Base-by-base conservation (phyloP, 495 filamentous ascomycete genomes). In the Hypoxylon cercidicola region DNA sequence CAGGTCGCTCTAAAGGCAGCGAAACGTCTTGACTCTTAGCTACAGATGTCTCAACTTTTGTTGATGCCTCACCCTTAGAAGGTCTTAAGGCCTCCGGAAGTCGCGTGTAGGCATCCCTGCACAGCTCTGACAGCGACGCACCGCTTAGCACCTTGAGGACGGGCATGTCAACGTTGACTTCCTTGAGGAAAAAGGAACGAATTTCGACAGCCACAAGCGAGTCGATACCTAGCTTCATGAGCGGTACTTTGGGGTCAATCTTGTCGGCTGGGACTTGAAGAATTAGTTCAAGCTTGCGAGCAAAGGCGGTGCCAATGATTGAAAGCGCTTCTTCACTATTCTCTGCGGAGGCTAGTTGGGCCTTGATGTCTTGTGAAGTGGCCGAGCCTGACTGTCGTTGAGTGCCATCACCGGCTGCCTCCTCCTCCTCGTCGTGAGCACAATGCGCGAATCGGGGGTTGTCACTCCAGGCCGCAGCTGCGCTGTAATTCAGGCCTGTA, bases 131-230 rank as follows among this genome's bases (percentile, higher is more conserved):
- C 19, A 80, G 69, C 21, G 74, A 74, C 3, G 52, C 51, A 4
- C 73, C 77, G 2, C 74, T 63, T 0, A 84, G 30, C 18, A 84
- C 73, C 69, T 84, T 81, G 54, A 84, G 72, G 0, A 83, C 79
- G 0, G 80, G 76, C 2, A 84, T 53, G 50, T 84, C 77, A 3
- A 68, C 70, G 0, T 60, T 71, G 0, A 80, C n/a, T 11, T 71
- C 66, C 58, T 77, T 77, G 39, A 67, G 71, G 39, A 79, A 71
- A 78, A 79, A 83, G 3, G 67, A 57, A 0, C 79, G 73, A 1
- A 79, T 53, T 18, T 78, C 76, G 1, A 81, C 75, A 0, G 80
- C 79, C 0, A 79, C 71, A 2, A 83, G 64, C 3, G 78, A 81
- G 56, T 83, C 80, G 0, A 80, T 72, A 0, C 79, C 80, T 5